Percentiles rank a stretch among this genome's conserved stretches.
phyloP scores from a whole-genome alignment of 345 rosid species.

The Eucalyptus polybractea region DNA sequence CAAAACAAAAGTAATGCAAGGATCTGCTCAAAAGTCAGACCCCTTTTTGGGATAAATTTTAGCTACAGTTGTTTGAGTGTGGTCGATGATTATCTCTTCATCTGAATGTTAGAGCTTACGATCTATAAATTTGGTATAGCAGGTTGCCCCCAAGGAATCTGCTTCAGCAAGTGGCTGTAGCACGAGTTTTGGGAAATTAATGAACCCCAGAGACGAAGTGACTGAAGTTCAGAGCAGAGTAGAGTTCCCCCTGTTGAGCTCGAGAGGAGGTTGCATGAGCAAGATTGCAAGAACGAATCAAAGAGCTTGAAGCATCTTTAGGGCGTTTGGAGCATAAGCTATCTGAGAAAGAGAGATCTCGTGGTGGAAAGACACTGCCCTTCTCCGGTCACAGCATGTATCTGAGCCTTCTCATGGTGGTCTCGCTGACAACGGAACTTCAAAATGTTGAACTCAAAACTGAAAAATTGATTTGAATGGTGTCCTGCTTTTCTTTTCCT shows the following conservation, averaged over 20 bases:
- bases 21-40: neutral
- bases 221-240: neutral
- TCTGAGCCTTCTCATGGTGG: neutral
- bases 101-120: neutral
- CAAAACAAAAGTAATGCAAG: neutral
- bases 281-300: conserved; percentile 37
- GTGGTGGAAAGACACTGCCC: conserved; percentile 77
- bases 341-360: conserved; percentile 55
- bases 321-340: conserved; percentile 27
- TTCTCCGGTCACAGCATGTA: neutral
- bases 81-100: neutral
- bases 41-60: neutral
- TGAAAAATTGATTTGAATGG: neutral
- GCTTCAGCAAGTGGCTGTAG: neutral
- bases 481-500: neutral
- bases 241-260: conserved; percentile 60
- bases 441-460: neutral
- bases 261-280: conserved; percentile 52
- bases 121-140: too few species aligned
- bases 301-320: conserved; percentile 52
- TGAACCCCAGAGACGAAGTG: conserved; percentile 4
- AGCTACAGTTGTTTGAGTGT: neutral
- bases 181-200: conserved; percentile 21
- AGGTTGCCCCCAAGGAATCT: neutral
- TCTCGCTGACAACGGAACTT: neutral